A percentile compares a stretch with the other conserved stretches of the same genome.
These are phyloP conservation scores for Acorus calamus DNA, from an alignment of 106 monocot species.

Conservation along the genomic window DNA sequence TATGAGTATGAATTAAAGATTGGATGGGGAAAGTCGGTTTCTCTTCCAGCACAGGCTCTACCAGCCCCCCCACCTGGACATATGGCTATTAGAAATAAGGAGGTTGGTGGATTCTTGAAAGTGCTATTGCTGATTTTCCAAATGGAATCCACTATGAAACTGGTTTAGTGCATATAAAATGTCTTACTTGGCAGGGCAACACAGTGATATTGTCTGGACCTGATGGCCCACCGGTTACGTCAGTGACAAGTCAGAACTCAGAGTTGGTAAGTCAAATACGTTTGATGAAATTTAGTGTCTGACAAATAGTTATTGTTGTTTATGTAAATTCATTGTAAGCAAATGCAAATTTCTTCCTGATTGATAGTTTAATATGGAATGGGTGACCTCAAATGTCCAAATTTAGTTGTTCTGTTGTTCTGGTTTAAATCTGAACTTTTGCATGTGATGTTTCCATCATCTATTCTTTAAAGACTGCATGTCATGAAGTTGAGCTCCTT, in stretches of 20 bases:
- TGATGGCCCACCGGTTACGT: slow-evolving; percentile 56
- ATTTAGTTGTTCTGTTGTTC: too few relatives aligned
- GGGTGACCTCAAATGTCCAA: too few relatives aligned
- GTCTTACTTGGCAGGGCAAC: slow-evolving; percentile 38
- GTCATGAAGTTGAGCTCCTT: too few relatives aligned
- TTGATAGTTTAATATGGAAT: too few relatives aligned
- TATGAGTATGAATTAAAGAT: slow-evolving; percentile 99
- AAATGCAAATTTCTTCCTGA: too few relatives aligned
- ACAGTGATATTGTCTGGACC: slow-evolving; percentile 93
- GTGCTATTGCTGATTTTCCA: not conserved
- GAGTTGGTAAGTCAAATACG: slow-evolving; percentile 59
- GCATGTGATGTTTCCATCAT: too few relatives aligned
- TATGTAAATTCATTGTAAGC: not conserved
- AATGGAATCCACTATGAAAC: not conserved
- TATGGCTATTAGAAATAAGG: slow-evolving; percentile 98
- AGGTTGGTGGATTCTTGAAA: slow-evolving; percentile 29
- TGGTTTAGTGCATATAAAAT: slow-evolving; percentile 2
- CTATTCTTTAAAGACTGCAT: too few relatives aligned
- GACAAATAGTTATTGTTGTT: not conserved
- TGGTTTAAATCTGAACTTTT: too few relatives aligned
- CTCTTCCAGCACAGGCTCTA: slow-evolving; percentile 94
- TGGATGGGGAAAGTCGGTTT: slow-evolving; percentile 99
- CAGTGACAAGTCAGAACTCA: slow-evolving; percentile 69
- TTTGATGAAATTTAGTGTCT: too few relatives aligned
- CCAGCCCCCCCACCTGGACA: slow-evolving; percentile 99